These are phyloP conservation scores for Syncephalastrum sp. DNA, from an alignment of 371 early-diverging fungal species.

Conservation along the genomic window DNA sequence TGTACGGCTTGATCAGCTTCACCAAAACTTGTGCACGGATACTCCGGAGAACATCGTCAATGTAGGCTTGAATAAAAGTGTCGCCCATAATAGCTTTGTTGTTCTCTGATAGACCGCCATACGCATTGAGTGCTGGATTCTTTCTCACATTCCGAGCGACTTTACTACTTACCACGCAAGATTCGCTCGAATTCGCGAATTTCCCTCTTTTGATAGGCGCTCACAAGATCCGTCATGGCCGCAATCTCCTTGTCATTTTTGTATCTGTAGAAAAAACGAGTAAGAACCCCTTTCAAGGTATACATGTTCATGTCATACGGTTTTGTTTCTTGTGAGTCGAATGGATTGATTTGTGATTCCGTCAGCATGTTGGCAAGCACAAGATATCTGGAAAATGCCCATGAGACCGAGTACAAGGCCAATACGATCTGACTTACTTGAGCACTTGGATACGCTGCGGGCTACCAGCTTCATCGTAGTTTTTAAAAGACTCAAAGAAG, in stretches of 20 bases:
- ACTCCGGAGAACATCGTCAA: constrained; percentile 86
- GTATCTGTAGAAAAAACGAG: constrained; percentile 52
- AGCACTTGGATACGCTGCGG: constrained; percentile 89
- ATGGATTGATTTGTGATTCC: constrained; percentile 92
- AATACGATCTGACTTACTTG: constrained; percentile 55
- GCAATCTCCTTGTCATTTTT: constrained; percentile 87
- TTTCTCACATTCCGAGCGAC: constrained; percentile 3
- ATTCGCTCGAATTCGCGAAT: constrained; percentile 87
- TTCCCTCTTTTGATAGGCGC: constrained; percentile 87
- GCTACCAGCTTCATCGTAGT: constrained; percentile 96
- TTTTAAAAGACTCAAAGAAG: constrained; percentile 96
- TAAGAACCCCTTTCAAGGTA: too few species aligned
- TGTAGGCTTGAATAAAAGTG: constrained; percentile 84
- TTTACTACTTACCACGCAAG: constrained; percentile 34
- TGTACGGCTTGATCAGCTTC: constrained; percentile 86
- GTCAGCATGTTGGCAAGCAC: constrained; percentile 94
- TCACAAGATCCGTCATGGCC: constrained; percentile 90
- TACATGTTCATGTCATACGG: constrained; percentile 52
- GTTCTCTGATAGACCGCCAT: constrained; percentile 47
- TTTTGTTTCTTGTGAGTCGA: constrained; percentile 96
- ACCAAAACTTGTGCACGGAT: constrained; percentile 89
- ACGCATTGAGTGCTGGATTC: not conserved
- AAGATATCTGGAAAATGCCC: constrained; percentile 57
- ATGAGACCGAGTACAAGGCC: too few species aligned
- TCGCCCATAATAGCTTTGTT: constrained; percentile 82